phyloP scores from a whole-genome alignment of 768 basidiomycete species.

The Boletus subparvulus region DNA sequence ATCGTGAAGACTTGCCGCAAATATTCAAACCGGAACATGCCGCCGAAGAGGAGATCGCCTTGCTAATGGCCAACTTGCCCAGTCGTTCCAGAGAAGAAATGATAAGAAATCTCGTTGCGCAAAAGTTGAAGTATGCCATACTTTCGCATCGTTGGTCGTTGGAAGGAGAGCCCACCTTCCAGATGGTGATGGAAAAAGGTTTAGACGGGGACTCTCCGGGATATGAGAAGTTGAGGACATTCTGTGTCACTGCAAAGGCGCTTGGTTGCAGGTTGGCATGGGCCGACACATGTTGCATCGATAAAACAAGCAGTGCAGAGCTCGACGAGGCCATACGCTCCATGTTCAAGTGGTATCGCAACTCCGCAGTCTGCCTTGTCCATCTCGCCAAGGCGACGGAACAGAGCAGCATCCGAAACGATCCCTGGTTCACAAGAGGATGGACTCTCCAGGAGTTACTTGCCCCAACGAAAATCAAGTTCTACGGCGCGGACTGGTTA shows the following conservation, averaged over 20 bases:
- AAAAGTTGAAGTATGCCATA: constrained; percentile 14
- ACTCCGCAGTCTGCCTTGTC: constrained; percentile 23
- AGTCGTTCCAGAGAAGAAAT: constrained; percentile 5
- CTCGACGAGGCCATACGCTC: constrained; percentile 32
- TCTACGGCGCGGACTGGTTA: constrained; percentile 17
- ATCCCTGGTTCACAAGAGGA: constrained; percentile 26
- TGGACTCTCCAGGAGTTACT: constrained; percentile 25
- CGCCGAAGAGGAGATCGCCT: constrained; percentile 7
- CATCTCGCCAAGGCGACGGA: constrained; percentile 9
- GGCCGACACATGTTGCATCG: constrained; percentile 29
- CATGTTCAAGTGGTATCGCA: constrained; percentile 27
- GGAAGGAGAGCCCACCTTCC: constrained; percentile 15
- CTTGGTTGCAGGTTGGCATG: constrained; percentile 22
- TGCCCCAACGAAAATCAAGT: constrained; percentile 21
- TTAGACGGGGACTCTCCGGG: constrained; percentile 2
- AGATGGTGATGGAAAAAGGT: constrained; percentile 5
- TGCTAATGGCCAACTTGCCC: neutral
- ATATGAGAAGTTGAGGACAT: constrained; percentile 13
- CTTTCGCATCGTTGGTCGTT: constrained; percentile 16
- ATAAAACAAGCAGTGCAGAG: constrained; percentile 30
- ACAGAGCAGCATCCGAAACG: neutral
- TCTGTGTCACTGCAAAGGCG: constrained; percentile 10
- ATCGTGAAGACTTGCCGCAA: constrained; percentile 14
- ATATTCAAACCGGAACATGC: constrained; percentile 11
- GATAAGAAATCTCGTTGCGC: constrained; percentile 3